These are phyloP conservation scores for Cucumis variabilis DNA, from an alignment of 331 rosid genomes.

Conservation along the genomic window DNA sequence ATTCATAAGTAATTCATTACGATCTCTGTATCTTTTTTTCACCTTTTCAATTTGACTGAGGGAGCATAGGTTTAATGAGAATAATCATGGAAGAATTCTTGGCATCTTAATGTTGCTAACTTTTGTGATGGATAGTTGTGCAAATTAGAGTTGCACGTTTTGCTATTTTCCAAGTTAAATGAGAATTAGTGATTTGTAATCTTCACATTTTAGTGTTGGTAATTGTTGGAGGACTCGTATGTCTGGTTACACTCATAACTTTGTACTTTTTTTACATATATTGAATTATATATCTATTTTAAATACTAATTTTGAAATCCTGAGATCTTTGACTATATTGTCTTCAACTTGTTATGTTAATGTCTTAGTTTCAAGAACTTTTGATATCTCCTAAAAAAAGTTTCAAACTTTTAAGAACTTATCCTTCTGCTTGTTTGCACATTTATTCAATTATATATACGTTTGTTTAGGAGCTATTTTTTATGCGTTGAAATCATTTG, in stretches of 20 bases:
- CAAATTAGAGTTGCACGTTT: too few species aligned
- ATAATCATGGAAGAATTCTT: background rate
- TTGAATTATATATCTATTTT: background rate
- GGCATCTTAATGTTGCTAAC: too few species aligned
- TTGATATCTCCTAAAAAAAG: background rate
- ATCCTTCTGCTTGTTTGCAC: conserved; percentile 3
- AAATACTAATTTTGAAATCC: background rate
- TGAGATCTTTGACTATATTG: conserved; percentile 43
- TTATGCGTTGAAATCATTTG: background rate
- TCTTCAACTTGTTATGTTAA: background rate
- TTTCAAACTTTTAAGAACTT: background rate
- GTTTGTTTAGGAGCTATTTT: background rate
- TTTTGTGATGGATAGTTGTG: too few species aligned
- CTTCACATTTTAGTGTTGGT: background rate
- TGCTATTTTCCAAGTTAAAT: too few species aligned
- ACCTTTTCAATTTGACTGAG: background rate
- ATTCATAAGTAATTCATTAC: too few species aligned
- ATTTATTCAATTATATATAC: background rate
- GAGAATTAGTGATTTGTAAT: background rate
- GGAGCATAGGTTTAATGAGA: background rate
- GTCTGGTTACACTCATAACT: background rate
- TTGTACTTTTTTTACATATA: background rate
- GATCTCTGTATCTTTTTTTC: background rate
- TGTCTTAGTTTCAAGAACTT: background rate
- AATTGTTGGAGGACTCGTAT: background rate